phyloP scores from a whole-genome alignment of 768 basidiomycete species.

The Phaffia tasmanica region DNA sequence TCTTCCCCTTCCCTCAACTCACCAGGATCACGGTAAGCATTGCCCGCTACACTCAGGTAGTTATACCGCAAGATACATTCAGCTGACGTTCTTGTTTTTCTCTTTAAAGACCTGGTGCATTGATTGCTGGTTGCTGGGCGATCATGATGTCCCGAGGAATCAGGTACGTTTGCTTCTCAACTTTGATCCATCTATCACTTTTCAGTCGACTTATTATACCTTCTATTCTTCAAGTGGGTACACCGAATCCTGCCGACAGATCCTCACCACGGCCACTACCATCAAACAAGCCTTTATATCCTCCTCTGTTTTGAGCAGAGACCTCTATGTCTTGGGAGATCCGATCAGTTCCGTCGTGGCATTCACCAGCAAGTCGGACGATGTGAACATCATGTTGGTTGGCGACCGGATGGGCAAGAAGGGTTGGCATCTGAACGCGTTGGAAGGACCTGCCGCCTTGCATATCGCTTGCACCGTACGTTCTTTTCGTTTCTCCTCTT shows the following conservation, averaged over 20 bases:
- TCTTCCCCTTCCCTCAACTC: background rate
- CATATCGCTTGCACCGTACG: slow-evolving; percentile 91
- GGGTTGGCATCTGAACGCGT: slow-evolving; percentile 74
- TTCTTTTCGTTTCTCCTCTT: slow-evolving; percentile 4
- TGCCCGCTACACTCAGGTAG: background rate
- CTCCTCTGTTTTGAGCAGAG: slow-evolving; percentile 47
- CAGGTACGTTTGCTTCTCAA: slow-evolving; percentile 7
- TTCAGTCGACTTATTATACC: background rate
- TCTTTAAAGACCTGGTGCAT: slow-evolving; percentile 62
- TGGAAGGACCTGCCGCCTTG: slow-evolving; percentile 65
- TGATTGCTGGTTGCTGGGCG: slow-evolving; percentile 93
- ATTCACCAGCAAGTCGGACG: slow-evolving; percentile 53
- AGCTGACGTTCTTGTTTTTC: background rate
- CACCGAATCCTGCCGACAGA: slow-evolving; percentile 66
- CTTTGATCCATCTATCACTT: no score
- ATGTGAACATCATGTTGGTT: slow-evolving; percentile 70
- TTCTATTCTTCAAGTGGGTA: slow-evolving; percentile 54
- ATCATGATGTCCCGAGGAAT: slow-evolving; percentile 54
- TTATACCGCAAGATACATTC: background rate
- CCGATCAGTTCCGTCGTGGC: slow-evolving; percentile 86
- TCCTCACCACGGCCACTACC: slow-evolving; percentile 60
- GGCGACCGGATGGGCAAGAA: slow-evolving; percentile 74
- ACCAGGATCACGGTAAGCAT: slow-evolving; percentile 11
- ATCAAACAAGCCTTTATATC: slow-evolving; percentile 35
- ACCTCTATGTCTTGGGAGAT: slow-evolving; percentile 77